A percentile compares a stretch with the other conserved stretches of the same genome.
phyloP scores from a whole-genome alignment of 148 eudicot species.

The Cornus suecica region DNA sequence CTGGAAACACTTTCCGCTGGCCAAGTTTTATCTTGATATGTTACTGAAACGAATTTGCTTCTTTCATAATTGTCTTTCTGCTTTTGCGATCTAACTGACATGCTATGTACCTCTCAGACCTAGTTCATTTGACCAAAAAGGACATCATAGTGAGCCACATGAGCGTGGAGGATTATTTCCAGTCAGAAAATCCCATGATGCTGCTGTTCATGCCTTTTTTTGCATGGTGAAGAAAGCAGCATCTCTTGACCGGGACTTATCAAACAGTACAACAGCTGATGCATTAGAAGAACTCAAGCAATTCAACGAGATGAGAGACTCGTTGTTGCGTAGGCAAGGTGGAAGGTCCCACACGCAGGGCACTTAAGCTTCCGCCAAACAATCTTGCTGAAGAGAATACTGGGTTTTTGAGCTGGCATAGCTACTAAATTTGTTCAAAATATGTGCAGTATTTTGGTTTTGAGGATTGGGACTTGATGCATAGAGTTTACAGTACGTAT shows the following conservation, averaged over 20 bases:
- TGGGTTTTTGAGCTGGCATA: background rate
- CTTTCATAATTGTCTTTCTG: background rate
- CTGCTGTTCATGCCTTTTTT: slow-evolving; percentile 53
- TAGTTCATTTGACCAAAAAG: slow-evolving; percentile 32
- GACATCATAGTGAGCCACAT: slow-evolving; percentile 27
- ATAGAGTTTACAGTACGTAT: background rate
- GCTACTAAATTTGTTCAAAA: background rate
- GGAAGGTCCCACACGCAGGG: slow-evolving; percentile 15
- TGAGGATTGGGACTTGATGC: slow-evolving; percentile 1
- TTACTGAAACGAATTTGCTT: background rate
- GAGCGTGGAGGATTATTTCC: slow-evolving; percentile 17
- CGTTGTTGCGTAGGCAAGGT: slow-evolving; percentile 49
- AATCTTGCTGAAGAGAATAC: background rate
- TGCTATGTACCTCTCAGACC: slow-evolving; percentile 12
- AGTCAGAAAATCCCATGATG: slow-evolving; percentile 38
- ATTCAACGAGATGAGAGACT: slow-evolving; percentile 47
- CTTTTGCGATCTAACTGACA: background rate
- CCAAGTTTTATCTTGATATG: background rate
- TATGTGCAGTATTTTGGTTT: slow-evolving; percentile 13
- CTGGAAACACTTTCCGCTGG: background rate
- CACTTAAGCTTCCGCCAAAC: background rate
- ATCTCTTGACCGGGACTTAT: slow-evolving; percentile 42
- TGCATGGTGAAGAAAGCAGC: slow-evolving; percentile 59
- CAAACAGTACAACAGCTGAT: slow-evolving; percentile 55
- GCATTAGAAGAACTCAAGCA: slow-evolving; percentile 65